Evolutionary conservation across 352 stramenopile species (phyloP), one percentile per base, ranked within the genome.

Genomic region (Phytopythium helicoides): DNA sequence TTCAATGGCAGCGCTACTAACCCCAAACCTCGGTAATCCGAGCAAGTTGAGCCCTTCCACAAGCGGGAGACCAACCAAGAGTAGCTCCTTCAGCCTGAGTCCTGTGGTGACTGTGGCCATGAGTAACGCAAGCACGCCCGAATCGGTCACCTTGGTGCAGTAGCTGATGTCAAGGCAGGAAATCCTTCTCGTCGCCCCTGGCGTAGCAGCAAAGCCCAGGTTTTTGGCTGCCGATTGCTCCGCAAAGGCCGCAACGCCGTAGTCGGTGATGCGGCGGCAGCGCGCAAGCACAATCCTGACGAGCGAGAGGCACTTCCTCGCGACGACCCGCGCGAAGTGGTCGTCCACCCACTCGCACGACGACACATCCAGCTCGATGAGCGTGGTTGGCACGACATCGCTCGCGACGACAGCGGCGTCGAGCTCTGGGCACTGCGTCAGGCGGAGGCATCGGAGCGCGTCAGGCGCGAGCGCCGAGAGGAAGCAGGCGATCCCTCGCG

Each of bases 341-440:
- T 91, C 80, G 40, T 86, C 76, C 9, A 86, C 64, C 80, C 80
- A 91, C 21, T 87, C 77, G 31, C 77, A 91, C 22, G 79, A 68
- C 15, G 70, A 71, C n/a, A 89, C 62, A 26, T 83, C 64, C 44
- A 91, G 40, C 34, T 83, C 68, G 31, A 52, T n/a, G 18, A 52
- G 45, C 31, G 45, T 28, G 10, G 45, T 11, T 1, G 28, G 45
- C 28, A 52, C 31, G n/a, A 52, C 45, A 14, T 31, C 45, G 9
- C 23, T 14, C 16, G 45, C 45, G n/a, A 40, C 45, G n/a, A 16
- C 31, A 8, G 3, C 3, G 2, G 45, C 28, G 31, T 52, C 45
- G 16, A 52, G 31, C 7, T 33, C 31, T 19, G 26, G n/a, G 15
- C 28, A 52, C n/a, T 12, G 14, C n/a, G 26, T n/a, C 18, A 52